Conservation (phyloP, 768 basidiomycete genomes). For the Lentinula sp. region DNA sequence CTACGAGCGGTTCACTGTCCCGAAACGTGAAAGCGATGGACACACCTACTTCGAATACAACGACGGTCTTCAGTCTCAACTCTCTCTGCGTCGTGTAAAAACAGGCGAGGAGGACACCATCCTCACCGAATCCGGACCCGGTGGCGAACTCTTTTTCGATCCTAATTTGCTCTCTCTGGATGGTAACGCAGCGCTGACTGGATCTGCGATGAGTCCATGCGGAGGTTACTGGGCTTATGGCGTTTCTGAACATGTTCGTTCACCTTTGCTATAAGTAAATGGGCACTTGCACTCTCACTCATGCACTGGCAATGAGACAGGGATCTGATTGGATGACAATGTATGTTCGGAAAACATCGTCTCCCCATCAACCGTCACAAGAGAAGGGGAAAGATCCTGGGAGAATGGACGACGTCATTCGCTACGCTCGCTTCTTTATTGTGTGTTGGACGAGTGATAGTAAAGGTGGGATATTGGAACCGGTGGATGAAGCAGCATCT, state of each 20-base stretch:
- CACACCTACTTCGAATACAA: conserved; percentile 3
- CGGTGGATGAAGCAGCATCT: not conserved
- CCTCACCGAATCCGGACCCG: conserved; percentile 2
- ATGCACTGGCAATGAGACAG: not conserved
- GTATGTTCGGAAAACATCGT: conserved; percentile 2
- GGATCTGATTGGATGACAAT: conserved; percentile 4
- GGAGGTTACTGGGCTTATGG: conserved; percentile 3
- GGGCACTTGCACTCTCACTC: not conserved
- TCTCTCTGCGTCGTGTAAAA: not conserved
- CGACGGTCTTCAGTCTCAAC: conserved; percentile 1
- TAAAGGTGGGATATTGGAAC: not conserved
- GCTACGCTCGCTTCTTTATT: not conserved
- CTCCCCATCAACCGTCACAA: conserved; percentile 3
- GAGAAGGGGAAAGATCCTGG: conserved; percentile 2
- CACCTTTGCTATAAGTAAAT: not conserved
- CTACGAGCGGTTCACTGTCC: not conserved
- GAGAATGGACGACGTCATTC: conserved; percentile 1
- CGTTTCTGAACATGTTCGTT: conserved; percentile 4
- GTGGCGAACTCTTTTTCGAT: conserved; percentile 2
- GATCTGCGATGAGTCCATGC: not conserved
- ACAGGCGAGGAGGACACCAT: not conserved
- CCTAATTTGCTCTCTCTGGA: not conserved
- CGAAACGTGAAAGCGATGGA: conserved; percentile 1
- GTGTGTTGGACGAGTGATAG: conserved; percentile 1
- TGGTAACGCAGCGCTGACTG: conserved; percentile 1